These are phyloP conservation scores for Tetrahymena elliotti DNA, from an alignment of 73 alveolate genomes.

Conservation along the genomic window DNA sequence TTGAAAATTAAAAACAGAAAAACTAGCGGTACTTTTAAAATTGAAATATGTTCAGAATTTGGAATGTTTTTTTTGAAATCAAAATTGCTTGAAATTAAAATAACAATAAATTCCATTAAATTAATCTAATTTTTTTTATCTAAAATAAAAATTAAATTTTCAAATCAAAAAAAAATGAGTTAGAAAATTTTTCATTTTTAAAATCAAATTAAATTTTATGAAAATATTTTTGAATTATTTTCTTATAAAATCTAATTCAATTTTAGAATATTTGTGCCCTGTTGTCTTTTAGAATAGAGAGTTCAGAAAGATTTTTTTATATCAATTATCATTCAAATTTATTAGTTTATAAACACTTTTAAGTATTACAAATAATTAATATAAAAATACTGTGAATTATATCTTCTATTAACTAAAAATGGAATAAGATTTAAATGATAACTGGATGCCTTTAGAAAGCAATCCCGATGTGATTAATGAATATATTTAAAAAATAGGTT, in stretches of 20 bases:
- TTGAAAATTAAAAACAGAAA: neutral
- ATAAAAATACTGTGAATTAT: neutral
- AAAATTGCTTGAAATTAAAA: neutral
- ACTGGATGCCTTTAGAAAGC: conserved; percentile 51
- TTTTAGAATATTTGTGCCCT: neutral
- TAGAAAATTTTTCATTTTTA: no score
- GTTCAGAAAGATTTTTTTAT: neutral
- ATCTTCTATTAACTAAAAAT: neutral
- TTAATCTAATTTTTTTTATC: no score
- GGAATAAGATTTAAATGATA: neutral
- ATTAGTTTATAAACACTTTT: no score
- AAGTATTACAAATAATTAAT: no score
- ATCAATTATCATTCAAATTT: neutral
- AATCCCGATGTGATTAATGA: conserved; percentile 40
- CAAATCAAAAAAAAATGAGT: no score
- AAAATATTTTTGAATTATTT: no score
- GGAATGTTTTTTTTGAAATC: neutral
- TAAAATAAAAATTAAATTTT: no score
- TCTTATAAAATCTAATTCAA: no score
- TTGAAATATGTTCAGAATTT: neutral
- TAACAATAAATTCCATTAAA: neutral
- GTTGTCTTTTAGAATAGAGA: neutral
- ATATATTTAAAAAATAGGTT: conserved; percentile 33
- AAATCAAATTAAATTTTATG: no score
- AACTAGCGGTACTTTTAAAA: neutral